Evolutionary conservation across 768 basidiomycete species (phyloP), one percentile per base, ranked within the genome.

Genomic region (Symmetrospora coprosmae): DNA sequence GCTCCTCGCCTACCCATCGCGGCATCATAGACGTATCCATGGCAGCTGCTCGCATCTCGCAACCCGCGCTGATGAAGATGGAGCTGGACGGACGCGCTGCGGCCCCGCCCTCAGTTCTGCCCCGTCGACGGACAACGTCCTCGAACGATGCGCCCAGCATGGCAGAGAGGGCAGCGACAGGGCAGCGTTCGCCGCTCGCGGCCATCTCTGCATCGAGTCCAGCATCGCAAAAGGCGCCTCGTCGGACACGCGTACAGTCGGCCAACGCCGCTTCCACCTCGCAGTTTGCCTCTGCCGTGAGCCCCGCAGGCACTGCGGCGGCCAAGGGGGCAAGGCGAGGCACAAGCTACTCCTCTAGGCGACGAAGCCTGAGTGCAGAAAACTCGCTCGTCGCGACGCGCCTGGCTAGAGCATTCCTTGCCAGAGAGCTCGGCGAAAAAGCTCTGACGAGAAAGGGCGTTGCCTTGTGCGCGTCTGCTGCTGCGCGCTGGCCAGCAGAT

Each of bases 371-470:
- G 6, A 45, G 41, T 43, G 19, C 8, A 27, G 31, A 58, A 27
- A 58, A 58, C 40, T 58, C 55, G 4, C 49, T 58, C 19, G 21
- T 52, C 30, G 30, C 61, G 16, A 39, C 33, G 16, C 25, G 46
- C 11, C 50, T 50, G 60, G 47, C 56, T 37, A 16, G 16, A 27
- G 62, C 45, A 2, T 39, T 47, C 7, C 13, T 4, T 16, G n/a
- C 46, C 9, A 27, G 55, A 45, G 59, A 60, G 38, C 31, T 60
- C n/a, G 59, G 53, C 19, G 59, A 58, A n/a, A 19, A n/a, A 30
- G 53, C 59, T 37, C 9, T 60, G 17, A n/a, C 11, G 4, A 13
- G 48, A 39, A 39, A n/a, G 38, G 19, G 13, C 38, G 38, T 13
- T 39, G 19, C 13, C 38, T n/a, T 13, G 19, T n/a, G 46, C 34